Percentiles rank a stretch among this genome's conserved stretches.
Conservation (phyloP, 495 filamentous ascomycete species). For the Trichocladium antarcticum region DNA sequence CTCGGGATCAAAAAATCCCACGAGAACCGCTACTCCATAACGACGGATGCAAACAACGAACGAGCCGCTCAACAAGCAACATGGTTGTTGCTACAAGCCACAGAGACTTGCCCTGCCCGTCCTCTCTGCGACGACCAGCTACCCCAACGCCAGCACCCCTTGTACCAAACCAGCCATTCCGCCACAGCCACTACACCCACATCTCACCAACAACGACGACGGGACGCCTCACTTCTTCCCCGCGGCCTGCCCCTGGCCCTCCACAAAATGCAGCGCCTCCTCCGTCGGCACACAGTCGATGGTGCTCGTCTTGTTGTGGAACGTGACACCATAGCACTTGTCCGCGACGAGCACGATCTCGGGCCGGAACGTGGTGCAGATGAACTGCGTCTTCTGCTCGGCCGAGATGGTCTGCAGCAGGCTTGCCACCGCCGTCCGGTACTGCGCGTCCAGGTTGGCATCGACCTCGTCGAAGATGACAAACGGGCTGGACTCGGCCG, state of each 20-base stretch:
- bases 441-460: conserved; percentile 95
- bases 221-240: conserved; percentile 13
- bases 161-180: too few species aligned
- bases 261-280: conserved; percentile 86
- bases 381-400: conserved; percentile 54
- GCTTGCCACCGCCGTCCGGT: conserved; percentile 83
- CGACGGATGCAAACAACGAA: background rate
- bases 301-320: conserved; percentile 82
- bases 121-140: too few species aligned
- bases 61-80: background rate
- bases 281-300: conserved; percentile 82
- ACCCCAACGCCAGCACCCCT: too few species aligned
- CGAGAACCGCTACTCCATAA: background rate
- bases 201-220: background rate
- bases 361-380: conserved; percentile 90
- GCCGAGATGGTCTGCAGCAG: conserved; percentile 70
- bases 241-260: too few species aligned
- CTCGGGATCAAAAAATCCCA: too few species aligned
- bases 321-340: conserved; percentile 94
- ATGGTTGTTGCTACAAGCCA: too few species aligned
- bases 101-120: too few species aligned
- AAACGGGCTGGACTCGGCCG: conserved; percentile 93
- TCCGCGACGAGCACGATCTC: conserved; percentile 93
- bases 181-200: background rate
- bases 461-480: conserved; percentile 99